phyloP scores from a whole-genome alignment of 352 stramenopile species.

The Globisporangium sylvaticum region DNA sequence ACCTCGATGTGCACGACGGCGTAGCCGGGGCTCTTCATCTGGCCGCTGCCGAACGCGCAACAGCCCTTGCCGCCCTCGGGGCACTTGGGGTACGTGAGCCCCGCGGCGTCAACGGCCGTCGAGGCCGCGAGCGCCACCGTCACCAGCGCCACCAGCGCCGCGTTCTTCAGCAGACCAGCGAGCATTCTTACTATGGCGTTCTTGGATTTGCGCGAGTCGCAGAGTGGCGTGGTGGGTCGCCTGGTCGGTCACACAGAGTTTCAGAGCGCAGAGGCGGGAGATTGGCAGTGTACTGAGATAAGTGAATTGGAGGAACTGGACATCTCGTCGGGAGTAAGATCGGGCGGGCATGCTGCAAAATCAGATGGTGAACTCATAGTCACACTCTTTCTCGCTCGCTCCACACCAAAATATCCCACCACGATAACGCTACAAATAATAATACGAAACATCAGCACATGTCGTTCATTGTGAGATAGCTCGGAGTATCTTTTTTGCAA shows the following conservation, averaged over 20 bases:
- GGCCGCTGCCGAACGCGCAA: slow-evolving; percentile 46
- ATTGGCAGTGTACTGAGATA: not conserved
- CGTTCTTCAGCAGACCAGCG: slow-evolving; percentile 24
- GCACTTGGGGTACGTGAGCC: slow-evolving; percentile 57
- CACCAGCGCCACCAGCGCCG: slow-evolving; percentile 22
- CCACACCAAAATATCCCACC: not conserved
- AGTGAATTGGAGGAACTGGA: not conserved
- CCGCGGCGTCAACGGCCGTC: slow-evolving; percentile 10
- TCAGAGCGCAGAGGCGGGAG: not conserved
- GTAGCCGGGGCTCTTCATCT: slow-evolving; percentile 62
- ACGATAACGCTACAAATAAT: not conserved
- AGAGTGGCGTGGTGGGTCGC: not conserved
- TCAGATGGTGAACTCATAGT: slow-evolving; percentile 1
- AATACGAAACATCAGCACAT: not conserved
- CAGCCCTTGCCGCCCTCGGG: slow-evolving; percentile 34
- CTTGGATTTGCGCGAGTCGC: slow-evolving; percentile 3
- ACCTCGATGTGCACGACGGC: slow-evolving; percentile 41
- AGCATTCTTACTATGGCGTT: slow-evolving; percentile 9
- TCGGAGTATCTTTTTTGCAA: not conserved
- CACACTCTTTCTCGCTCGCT: not conserved
- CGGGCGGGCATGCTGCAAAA: not conserved
- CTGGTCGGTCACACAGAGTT: not conserved
- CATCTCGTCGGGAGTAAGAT: not conserved
- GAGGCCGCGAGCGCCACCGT: slow-evolving; percentile 9
- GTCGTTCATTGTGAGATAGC: not conserved